phyloP scores from a whole-genome alignment of 306 rosid genomes.

The Adenanthera pavonina region DNA sequence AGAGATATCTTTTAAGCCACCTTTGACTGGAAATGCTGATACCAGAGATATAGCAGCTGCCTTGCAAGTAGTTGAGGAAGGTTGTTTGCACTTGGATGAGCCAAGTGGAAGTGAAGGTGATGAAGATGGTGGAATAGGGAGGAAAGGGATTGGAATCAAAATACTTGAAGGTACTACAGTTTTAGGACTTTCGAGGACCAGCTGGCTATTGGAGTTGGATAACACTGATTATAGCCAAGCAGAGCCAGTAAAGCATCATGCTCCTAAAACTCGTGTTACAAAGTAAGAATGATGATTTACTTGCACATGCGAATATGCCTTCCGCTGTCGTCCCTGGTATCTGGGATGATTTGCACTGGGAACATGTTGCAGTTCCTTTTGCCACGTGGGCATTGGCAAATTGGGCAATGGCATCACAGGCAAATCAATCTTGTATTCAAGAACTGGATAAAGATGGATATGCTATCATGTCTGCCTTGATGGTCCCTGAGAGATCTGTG shows the following conservation, averaged over 20 bases:
- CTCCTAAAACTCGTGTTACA: slow-evolving; percentile 45
- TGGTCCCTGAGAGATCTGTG: slow-evolving; percentile 96
- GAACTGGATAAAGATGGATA: slow-evolving; percentile 89
- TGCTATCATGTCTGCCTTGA: slow-evolving; percentile 86
- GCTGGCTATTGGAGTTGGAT: slow-evolving; percentile 52
- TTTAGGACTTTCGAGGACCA: slow-evolving; percentile 76
- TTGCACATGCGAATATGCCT: slow-evolving; percentile 45
- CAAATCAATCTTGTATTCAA: slow-evolving; percentile 76
- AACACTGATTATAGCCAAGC: slow-evolving; percentile 41
- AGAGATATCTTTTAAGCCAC: slow-evolving; percentile 62
- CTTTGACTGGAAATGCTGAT: slow-evolving; percentile 79
- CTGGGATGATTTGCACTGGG: slow-evolving; percentile 96
- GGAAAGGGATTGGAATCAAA: slow-evolving; percentile 84
- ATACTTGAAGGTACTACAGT: slow-evolving; percentile 84
- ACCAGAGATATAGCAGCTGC: slow-evolving; percentile 91
- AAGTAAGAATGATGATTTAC: slow-evolving; percentile 50
- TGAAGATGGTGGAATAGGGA: slow-evolving; percentile 63
- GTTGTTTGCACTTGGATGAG: slow-evolving; percentile 82
- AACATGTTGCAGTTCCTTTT: slow-evolving; percentile 98
- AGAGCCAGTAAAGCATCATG: slow-evolving; percentile 42
- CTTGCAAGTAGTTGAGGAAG: slow-evolving; percentile 88
- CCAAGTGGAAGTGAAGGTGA: slow-evolving; percentile 60
- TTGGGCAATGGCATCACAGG: slow-evolving; percentile 83
- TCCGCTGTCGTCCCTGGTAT: slow-evolving; percentile 91
- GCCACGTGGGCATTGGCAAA: slow-evolving; percentile 98